phyloP scores from a whole-genome alignment of 2,329 filamentous ascomycete species.

The Aspergillus brunneoviolaceus region DNA sequence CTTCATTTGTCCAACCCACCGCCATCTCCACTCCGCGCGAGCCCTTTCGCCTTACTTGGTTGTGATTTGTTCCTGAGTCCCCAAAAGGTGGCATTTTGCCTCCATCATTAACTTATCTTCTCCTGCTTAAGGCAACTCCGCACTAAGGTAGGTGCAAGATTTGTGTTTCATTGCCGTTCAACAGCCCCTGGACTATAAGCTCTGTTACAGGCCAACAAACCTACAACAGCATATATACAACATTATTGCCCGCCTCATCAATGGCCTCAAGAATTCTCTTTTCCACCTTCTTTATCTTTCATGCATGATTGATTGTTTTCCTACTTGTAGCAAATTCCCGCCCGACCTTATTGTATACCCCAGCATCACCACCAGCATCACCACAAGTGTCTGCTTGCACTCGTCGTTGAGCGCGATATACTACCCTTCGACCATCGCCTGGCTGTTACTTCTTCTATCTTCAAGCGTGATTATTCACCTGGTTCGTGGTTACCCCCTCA shows the following conservation, averaged over 20 bases:
- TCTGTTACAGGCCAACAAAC: background rate
- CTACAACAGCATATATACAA: background rate
- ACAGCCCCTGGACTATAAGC: background rate
- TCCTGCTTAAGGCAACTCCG: background rate
- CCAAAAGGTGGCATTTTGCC: conserved; percentile 5
- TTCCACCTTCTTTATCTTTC: background rate
- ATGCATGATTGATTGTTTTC: background rate
- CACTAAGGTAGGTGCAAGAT: background rate
- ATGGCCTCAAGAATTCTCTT: background rate
- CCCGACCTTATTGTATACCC: background rate
- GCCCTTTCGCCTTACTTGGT: conserved; percentile 8
- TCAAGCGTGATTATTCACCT: background rate
- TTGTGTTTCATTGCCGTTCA: background rate
- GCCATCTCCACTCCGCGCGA: conserved; percentile 15
- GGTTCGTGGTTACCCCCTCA: conserved; percentile 1
- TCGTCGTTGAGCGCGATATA: background rate
- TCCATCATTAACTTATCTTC: background rate
- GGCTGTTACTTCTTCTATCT: background rate
- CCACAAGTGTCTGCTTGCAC: background rate
- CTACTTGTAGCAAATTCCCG: background rate
- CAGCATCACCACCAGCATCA: background rate
- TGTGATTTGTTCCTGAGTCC: conserved; percentile 3
- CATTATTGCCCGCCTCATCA: background rate
- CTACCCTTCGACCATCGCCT: background rate
- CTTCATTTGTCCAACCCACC: conserved; percentile 15